A percentile compares a stretch with the other conserved stretches of the same genome.
Conservation (phyloP, 1,139 yeast genomes). For the Keqinozyma sinolaborantium region DNA sequence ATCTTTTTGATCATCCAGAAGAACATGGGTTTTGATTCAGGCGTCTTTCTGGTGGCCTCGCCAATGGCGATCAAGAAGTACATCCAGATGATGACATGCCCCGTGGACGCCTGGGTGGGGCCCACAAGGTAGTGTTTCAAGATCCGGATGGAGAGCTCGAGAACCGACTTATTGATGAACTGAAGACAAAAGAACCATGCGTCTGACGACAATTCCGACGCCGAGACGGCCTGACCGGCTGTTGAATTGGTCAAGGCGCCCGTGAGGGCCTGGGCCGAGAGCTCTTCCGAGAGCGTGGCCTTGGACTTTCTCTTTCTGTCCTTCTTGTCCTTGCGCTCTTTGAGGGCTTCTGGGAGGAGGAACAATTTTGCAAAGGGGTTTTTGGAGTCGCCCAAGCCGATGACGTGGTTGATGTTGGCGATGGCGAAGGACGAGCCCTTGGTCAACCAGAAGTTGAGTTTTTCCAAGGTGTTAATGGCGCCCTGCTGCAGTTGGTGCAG, state of each 20-base stretch:
- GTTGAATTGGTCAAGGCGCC: constrained; percentile 11
- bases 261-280: constrained; percentile 6
- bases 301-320: constrained; percentile 57
- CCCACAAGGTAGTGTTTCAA: constrained; percentile 63
- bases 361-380: constrained; percentile 75
- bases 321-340: constrained; percentile 67
- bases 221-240: constrained; percentile 33
- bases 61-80: constrained; percentile 65
- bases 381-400: constrained; percentile 72
- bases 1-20: constrained; percentile 51
- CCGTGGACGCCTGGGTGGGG: constrained; percentile 65
- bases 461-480: constrained; percentile 43
- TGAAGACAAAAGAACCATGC: constrained; percentile 61
- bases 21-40: constrained; percentile 47
- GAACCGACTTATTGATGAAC: constrained; percentile 58
- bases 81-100: constrained; percentile 70
- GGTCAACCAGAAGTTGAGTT: constrained; percentile 70
- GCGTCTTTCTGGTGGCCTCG: constrained; percentile 47
- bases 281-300: constrained; percentile 13
- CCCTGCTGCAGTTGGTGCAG: constrained; percentile 19
- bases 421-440: constrained; percentile 73
- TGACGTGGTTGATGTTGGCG: constrained; percentile 67
- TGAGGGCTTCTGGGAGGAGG: constrained; percentile 65
- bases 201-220: constrained; percentile 41
- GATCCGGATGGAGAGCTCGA: constrained; percentile 65